These are phyloP conservation scores for Ceratocystis ficicola DNA, from an alignment of 2,329 filamentous ascomycete species.

Conservation along the genomic window DNA sequence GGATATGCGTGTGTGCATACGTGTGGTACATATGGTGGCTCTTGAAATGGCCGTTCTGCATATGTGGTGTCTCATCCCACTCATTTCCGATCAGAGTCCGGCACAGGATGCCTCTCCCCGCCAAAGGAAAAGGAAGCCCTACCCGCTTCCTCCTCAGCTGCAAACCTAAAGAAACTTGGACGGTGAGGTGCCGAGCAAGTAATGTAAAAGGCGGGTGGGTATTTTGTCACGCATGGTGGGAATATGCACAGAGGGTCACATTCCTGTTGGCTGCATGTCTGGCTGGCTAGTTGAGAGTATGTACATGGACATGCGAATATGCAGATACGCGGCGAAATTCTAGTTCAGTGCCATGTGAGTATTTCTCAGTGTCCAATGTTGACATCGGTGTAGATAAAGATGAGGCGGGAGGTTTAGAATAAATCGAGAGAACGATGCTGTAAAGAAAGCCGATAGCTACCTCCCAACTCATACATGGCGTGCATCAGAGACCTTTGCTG, in stretches of 20 bases:
- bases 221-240: background rate
- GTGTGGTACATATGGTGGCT: background rate
- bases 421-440: background rate
- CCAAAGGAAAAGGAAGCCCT: background rate
- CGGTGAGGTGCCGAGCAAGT: background rate
- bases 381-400: background rate
- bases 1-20: background rate
- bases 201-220: background rate
- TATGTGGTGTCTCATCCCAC: background rate
- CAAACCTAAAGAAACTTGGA: background rate
- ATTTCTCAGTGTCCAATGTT: background rate
- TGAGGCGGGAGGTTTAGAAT: background rate
- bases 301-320: background rate
- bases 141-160: background rate
- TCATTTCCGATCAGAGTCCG: background rate
- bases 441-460: background rate
- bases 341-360: background rate
- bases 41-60: background rate
- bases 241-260: constrained; percentile 1
- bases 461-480: background rate
- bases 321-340: constrained; percentile 7
- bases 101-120: background rate
- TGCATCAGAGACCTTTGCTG: background rate
- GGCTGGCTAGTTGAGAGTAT: background rate
- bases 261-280: background rate